Conservation (phyloP, 805 yeast species). For the Myxozyma mucilagina region DNA sequence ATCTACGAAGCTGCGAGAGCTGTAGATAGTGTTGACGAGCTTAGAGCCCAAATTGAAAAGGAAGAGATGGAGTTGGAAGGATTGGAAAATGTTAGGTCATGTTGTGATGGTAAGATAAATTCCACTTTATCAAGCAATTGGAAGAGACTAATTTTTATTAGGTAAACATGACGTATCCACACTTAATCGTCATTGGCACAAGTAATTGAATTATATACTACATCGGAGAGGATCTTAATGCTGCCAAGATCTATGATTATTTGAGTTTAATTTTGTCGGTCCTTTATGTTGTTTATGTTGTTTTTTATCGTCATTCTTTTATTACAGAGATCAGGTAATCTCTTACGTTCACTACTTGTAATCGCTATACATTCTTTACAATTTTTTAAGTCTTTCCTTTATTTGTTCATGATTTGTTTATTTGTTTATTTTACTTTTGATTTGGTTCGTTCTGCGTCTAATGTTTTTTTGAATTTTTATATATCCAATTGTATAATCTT, state of each 20-base stretch:
- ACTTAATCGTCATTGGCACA: constrained; percentile 10
- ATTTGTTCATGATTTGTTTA: neutral
- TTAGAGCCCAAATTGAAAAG: constrained; percentile 9
- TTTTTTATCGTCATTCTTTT: neutral
- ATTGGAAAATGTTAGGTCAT: constrained; percentile 45
- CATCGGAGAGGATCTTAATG: neutral
- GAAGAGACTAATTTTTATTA: neutral
- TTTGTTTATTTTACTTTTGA: neutral
- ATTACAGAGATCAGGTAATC: neutral
- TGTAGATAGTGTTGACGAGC: constrained; percentile 13
- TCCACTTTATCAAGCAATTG: neutral
- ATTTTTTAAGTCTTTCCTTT: neutral
- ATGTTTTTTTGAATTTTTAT: too few species aligned
- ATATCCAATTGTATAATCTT: too few species aligned
- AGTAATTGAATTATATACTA: neutral
- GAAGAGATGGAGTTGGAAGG: constrained; percentile 48
- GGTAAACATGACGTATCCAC: constrained; percentile 34
- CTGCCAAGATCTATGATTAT: neutral
- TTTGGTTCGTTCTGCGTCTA: neutral
- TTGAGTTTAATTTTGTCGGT: neutral
- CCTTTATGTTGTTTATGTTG: neutral
- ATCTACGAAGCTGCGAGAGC: constrained; percentile 3
- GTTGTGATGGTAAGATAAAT: constrained; percentile 37
- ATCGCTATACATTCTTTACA: neutral
- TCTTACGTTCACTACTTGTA: neutral